Evolutionary conservation across 1,284 basidiomycete species (phyloP), one percentile per base, ranked within the genome.

Genomic region (Melampsora americana): DNA sequence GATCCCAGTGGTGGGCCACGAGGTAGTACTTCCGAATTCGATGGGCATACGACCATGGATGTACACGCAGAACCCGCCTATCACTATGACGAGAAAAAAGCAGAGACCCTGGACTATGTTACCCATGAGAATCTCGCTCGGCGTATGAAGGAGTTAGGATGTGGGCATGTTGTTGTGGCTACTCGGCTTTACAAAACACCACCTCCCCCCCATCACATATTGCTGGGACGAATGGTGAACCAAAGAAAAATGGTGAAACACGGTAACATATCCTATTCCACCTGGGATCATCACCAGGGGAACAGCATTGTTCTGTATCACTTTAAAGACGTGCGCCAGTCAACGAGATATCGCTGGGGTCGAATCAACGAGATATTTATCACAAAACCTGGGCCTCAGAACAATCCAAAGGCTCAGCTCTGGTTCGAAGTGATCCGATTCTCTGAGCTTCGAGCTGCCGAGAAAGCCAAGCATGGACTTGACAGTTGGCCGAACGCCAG

Each of bases 351-450:
- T 18, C 56, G 46, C 12, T 70, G 69, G 12, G 69, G 56, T 2
- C 56, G 59, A 60, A 69, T 69, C n/a, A 69, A 44, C 42, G 35
- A 69, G 32, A 69, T 69, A n/a, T 69, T 69, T 12, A 70, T 60
- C 5, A 70, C 61, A 5, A n/a, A 46, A 18, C 28, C n/a, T 62
- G 26, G 39, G 12, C 20, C 26, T 0, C 26, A 26, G 16, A 70
- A 70, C 18, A 44, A 61, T 42, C 39, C 32, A 11, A 39, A 42
- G 59, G 46, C 61, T 26, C 69, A 70, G 7, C 69, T 70, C 1
- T 70, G 69, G 56, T 70, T 70, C 44, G 32, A 70, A 28, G 59
- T 70, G 3, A 30, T 56, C 18, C 20, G 28, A 28, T 70, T 70
- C 59, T 23, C 20, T 14, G 46, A 70, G 18, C 30, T 70, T 18